These are phyloP conservation scores for Clausena lansium DNA, from an alignment of 345 rosid species.

Conservation along the genomic window DNA sequence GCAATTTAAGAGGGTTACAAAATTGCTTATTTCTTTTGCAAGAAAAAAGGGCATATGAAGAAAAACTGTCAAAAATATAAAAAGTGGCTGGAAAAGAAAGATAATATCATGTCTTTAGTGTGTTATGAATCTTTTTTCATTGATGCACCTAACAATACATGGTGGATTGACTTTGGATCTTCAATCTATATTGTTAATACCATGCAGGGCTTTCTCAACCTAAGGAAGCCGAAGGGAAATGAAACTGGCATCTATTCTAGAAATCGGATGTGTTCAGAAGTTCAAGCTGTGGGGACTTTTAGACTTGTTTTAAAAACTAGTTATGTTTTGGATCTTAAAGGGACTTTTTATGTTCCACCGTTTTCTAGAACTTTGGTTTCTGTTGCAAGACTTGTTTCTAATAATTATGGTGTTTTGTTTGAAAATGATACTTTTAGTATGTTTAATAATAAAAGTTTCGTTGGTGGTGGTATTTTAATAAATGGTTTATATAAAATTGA, in stretches of 20 bases:
- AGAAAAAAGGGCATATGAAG: not conserved
- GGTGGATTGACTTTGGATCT: constrained; percentile 11
- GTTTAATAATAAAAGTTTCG: not conserved
- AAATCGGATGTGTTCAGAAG: not conserved
- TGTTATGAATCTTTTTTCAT: constrained; percentile 8
- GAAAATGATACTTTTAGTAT: not conserved
- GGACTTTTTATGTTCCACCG: not conserved
- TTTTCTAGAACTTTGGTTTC: not conserved
- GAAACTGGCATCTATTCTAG: not conserved
- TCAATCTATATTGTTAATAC: not conserved
- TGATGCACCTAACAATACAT: not conserved
- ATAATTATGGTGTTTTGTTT: not conserved
- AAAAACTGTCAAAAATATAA: not conserved
- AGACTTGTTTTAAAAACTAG: not conserved
- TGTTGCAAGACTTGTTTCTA: not conserved
- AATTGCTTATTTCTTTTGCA: not conserved
- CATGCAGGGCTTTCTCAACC: not conserved
- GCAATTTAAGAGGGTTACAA: not conserved
- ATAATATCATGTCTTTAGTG: not conserved
- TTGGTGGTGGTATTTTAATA: not conserved
- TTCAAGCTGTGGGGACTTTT: not conserved
- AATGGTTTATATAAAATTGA: not conserved
- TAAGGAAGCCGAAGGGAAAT: not conserved
- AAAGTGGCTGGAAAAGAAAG: not conserved
- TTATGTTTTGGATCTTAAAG: not conserved